These are phyloP conservation scores for Colletotrichum orchidophilum DNA, from an alignment of 2,329 filamentous ascomycete species.

Conservation along the genomic window DNA sequence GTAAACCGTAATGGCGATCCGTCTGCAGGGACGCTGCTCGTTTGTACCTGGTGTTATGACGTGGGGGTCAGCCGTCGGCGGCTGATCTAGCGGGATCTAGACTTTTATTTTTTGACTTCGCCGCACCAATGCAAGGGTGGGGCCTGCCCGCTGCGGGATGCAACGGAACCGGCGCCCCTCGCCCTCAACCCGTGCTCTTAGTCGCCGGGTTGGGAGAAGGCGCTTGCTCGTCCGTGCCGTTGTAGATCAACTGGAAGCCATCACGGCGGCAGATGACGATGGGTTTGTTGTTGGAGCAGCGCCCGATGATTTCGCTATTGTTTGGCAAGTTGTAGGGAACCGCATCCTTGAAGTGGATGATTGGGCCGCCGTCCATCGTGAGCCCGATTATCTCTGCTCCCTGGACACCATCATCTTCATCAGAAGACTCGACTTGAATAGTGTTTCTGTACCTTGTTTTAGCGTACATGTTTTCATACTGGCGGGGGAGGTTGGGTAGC, in stretches of 20 bases:
- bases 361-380: constrained; percentile 55
- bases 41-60: constrained; percentile 28
- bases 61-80: constrained; percentile 10
- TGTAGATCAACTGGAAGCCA: constrained; percentile 43
- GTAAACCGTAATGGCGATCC: neutral
- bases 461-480: constrained; percentile 32
- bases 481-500: constrained; percentile 29
- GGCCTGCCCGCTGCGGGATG: constrained; percentile 23
- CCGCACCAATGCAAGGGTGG: constrained; percentile 31
- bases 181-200: constrained; percentile 17
- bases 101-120: constrained; percentile 24
- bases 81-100: constrained; percentile 25
- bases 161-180: constrained; percentile 13
- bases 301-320: constrained; percentile 49
- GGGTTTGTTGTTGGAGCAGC: constrained; percentile 45
- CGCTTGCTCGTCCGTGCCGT: constrained; percentile 19
- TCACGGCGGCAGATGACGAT: constrained; percentile 51
- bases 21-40: constrained; percentile 28
- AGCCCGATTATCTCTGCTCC: constrained; percentile 53
- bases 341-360: constrained; percentile 53
- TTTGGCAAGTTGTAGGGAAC: constrained; percentile 43
- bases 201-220: constrained; percentile 25
- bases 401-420: constrained; percentile 41
- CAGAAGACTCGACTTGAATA: constrained; percentile 40
- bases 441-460: constrained; percentile 45